Percentiles rank a stretch among this genome's conserved stretches.
These are phyloP conservation scores for Tardiomyces blankii DNA, from an alignment of 1,139 yeast genomes.

Conservation along the genomic window DNA sequence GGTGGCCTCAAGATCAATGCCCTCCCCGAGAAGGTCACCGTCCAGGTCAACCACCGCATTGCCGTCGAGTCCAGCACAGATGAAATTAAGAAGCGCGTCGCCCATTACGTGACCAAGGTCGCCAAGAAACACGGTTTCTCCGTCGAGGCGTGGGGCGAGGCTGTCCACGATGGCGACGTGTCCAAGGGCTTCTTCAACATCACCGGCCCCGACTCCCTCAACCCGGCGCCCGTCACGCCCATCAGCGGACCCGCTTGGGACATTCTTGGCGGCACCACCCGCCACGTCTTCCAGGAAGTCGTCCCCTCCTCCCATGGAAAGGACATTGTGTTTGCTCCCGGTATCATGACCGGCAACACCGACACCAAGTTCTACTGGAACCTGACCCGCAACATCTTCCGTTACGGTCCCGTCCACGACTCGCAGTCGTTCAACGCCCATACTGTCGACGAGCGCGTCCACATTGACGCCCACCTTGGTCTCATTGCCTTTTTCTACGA, in stretches of 20 bases:
- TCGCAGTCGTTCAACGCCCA: constrained; percentile 25
- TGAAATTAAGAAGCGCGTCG: constrained; percentile 30
- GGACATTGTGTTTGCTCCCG: constrained; percentile 46
- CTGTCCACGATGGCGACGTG: constrained; percentile 3
- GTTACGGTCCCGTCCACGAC: constrained; percentile 21
- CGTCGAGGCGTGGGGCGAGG: constrained; percentile 27
- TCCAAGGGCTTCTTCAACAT: constrained; percentile 25
- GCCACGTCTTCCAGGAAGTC: constrained; percentile 40
- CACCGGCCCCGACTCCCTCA: constrained; percentile 25
- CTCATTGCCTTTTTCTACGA: constrained; percentile 50
- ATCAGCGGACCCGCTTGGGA: constrained; percentile 40
- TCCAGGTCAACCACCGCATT: constrained; percentile 49
- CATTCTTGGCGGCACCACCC: constrained; percentile 42
- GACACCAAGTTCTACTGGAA: constrained; percentile 76
- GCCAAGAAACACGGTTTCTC: constrained; percentile 35
- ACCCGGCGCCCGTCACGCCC: constrained; percentile 53
- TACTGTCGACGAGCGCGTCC: constrained; percentile 49
- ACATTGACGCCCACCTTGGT: constrained; percentile 42
- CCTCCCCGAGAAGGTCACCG: constrained; percentile 54
- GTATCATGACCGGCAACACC: constrained; percentile 69
- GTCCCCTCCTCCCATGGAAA: constrained; percentile 11
- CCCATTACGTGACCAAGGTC: constrained; percentile 28
- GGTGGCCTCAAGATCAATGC: constrained; percentile 71
- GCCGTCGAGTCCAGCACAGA: constrained; percentile 39
- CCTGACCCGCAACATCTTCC: constrained; percentile 59